Conservation (phyloP, 306 rosid species). For the Cicer arietinum region DNA sequence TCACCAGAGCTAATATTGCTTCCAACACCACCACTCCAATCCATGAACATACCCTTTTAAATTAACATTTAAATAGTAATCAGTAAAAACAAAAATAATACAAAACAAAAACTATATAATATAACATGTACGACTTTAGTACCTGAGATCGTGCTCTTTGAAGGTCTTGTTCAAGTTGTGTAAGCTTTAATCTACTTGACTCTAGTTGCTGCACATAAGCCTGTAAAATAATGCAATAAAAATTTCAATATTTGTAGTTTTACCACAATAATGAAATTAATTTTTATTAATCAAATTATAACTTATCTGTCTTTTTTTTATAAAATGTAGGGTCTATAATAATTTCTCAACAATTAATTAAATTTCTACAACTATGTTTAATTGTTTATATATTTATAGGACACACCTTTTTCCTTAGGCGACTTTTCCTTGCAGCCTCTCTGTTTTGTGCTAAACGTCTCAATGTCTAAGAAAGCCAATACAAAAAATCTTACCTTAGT, state of each 20-base stretch:
- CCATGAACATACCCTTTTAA: slow-evolving; percentile 69
- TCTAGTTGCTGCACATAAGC: slow-evolving; percentile 96
- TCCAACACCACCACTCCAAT: slow-evolving; percentile 65
- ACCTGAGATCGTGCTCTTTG: slow-evolving; percentile 94
- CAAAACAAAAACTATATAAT: neutral
- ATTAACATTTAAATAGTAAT: slow-evolving; percentile 27
- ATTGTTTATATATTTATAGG: neutral
- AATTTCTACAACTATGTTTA: neutral
- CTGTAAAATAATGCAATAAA: slow-evolving; percentile 45
- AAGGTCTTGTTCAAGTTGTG: slow-evolving; percentile 91
- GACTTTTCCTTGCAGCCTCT: slow-evolving; percentile 97
- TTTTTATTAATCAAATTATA: no score
- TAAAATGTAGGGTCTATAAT: neutral
- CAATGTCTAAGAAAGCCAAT: slow-evolving; percentile 61
- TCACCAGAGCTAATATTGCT: slow-evolving; percentile 78
- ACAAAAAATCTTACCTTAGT: neutral
- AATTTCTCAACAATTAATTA: slow-evolving; percentile 7
- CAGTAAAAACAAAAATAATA: neutral
- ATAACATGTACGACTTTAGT: slow-evolving; percentile 9
- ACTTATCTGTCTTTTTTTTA: no score
- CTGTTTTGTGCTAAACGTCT: slow-evolving; percentile 96
- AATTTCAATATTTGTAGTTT: neutral
- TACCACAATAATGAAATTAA: neutral
- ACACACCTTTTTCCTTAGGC: slow-evolving; percentile 84
- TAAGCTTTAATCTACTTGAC: slow-evolving; percentile 83